Base-by-base conservation (phyloP, 257 asterid genomes). In the Capsicum rhomboideum region DNA sequence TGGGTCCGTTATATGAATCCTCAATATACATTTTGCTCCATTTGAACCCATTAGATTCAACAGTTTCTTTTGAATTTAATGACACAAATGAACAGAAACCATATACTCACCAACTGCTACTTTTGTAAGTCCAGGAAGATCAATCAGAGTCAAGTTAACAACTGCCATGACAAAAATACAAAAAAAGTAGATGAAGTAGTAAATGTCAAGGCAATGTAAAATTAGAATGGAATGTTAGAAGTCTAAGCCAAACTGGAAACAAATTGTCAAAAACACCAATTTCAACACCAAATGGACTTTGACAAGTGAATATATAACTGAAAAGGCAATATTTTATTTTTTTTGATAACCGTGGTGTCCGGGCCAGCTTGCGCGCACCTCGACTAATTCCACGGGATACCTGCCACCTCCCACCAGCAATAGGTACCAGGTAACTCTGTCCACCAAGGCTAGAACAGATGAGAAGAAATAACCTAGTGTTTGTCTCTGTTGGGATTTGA, bases 81-180 rank as follows among this genome's bases (percentile, higher is more conserved):
- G 72, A 86, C 83, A 20, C 29, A 66, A 78, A 56, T 42, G 80
- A 85, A 17, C 61, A 29, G 64, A 63, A 44, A 72, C 34, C 12
- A 18, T 67, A 83, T 66, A 87, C 98, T 92, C 91, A 96, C 99
- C 99, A 69, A 96, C 95, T 52, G 99, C 99, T 75, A 96, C 99
- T 85, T 96, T 96, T 55, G 99, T 96, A 71, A 94, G 98, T 77
- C 99, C 98, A 83, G 99, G 99, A 91, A 94, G 99, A 91, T 96
- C 98, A 54, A 96, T 87, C 88, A 94, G 87, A 34, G 99, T 94
- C 93, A 96, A 92, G 86, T 96, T 92, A 87, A 96, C 98, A 86
- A 96, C 99, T 96, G 97, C 89, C 90, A 89, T 37, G 80, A 86
- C 10, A 49, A 23, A 64, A 82, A 46, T 46, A 40, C 56, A 74